Percentiles rank a stretch among this genome's conserved stretches.
These are phyloP conservation scores for Diplogelasinospora grovesii DNA, from an alignment of 495 filamentous ascomycete genomes.

Conservation along the genomic window DNA sequence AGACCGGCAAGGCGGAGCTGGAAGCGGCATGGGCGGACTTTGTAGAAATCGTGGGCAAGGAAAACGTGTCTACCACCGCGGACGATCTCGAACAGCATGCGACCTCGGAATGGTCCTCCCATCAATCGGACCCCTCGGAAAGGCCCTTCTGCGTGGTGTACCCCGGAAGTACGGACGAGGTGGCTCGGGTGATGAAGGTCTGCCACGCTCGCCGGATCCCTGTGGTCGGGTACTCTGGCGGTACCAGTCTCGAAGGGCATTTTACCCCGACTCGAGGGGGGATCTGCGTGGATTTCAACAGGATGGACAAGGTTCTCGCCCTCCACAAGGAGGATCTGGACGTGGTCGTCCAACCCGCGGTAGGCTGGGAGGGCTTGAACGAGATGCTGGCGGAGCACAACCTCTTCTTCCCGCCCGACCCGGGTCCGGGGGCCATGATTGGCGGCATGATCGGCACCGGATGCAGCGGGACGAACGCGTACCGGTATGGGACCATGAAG, in stretches of 20 bases:
- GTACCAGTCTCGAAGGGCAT: slow-evolving; percentile 76
- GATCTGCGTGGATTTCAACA: slow-evolving; percentile 68
- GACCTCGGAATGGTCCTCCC: slow-evolving; percentile 84
- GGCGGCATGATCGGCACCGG: slow-evolving; percentile 95
- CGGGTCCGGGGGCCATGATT: slow-evolving; percentile 78
- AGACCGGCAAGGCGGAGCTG: slow-evolving; percentile 66
- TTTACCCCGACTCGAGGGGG: slow-evolving; percentile 68
- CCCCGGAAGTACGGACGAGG: slow-evolving; percentile 60
- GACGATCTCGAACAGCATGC: slow-evolving; percentile 65
- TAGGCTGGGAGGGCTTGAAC: slow-evolving; percentile 75
- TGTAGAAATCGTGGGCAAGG: slow-evolving; percentile 70
- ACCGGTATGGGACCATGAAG: slow-evolving; percentile 92
- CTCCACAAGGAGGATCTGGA: slow-evolving; percentile 72
- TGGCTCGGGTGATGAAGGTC: slow-evolving; percentile 65
- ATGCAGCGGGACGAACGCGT: slow-evolving; percentile 89
- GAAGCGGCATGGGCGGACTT: slow-evolving; percentile 95
- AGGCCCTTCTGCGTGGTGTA: slow-evolving; percentile 58
- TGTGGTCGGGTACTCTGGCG: slow-evolving; percentile 69
- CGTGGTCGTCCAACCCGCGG: slow-evolving; percentile 73
- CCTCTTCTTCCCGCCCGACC: slow-evolving; percentile 80
- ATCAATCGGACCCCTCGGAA: slow-evolving; percentile 45
- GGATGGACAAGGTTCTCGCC: slow-evolving; percentile 66
- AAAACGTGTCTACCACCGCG: slow-evolving; percentile 72
- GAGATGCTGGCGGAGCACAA: slow-evolving; percentile 59
- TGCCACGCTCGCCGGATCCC: slow-evolving; percentile 66